Conservation (phyloP, 1,284 basidiomycete species). For the Puccinia novopanici region DNA sequence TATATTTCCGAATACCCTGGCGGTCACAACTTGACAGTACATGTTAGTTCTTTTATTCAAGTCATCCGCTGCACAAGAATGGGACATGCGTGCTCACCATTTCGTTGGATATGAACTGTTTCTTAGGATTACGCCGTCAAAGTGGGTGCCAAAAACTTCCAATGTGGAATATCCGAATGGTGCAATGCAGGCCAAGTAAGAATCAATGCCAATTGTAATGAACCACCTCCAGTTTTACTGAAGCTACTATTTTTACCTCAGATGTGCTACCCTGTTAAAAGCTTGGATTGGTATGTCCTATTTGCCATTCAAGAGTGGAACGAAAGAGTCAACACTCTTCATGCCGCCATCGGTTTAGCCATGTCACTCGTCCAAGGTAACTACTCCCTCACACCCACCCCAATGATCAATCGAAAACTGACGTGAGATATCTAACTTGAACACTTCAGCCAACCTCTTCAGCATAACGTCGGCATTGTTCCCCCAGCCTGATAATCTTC, state of each 20-base stretch:
- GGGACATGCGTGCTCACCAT: not conserved
- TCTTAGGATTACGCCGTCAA: slow-evolving; percentile 34
- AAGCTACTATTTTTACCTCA: not conserved
- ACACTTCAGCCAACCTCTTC: slow-evolving; percentile 31
- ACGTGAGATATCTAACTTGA: not conserved
- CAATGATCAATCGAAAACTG: not conserved
- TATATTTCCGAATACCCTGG: slow-evolving; percentile 39
- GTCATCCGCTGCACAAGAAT: not conserved
- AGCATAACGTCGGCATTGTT: slow-evolving; percentile 26
- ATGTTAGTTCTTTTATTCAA: not conserved
- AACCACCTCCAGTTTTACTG: not conserved
- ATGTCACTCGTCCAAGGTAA: slow-evolving; percentile 45
- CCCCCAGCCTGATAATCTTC: slow-evolving; percentile 46
- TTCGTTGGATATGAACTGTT: not conserved
- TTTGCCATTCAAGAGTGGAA: slow-evolving; percentile 46
- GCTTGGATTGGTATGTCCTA: slow-evolving; percentile 44
- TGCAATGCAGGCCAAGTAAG: slow-evolving; percentile 47
- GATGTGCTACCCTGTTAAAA: slow-evolving; percentile 44
- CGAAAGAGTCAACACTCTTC: slow-evolving; percentile 30
- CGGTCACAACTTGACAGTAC: slow-evolving; percentile 41
- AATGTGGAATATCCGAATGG: slow-evolving; percentile 45
- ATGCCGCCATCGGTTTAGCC: slow-evolving; percentile 30
- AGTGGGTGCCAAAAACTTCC: slow-evolving; percentile 35
- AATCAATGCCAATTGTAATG: slow-evolving; percentile 1
- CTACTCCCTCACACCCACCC: not conserved